Base-by-base conservation (phyloP, 768 basidiomycete species). In the Hemileccinum rubropunctum region DNA sequence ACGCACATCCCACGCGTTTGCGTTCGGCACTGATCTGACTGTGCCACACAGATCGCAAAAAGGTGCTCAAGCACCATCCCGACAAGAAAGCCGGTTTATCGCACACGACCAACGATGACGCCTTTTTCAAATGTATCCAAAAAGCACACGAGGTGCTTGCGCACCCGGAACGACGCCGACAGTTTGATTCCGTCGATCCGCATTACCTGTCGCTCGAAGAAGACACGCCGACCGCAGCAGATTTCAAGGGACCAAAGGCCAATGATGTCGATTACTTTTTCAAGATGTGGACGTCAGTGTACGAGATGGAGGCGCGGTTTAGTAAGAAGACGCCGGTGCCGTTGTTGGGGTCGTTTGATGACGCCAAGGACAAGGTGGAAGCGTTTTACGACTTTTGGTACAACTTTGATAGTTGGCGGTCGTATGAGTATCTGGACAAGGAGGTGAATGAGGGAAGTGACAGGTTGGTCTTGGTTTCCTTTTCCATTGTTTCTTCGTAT, bases 351-450 rank as follows among this genome's bases (percentile, higher is more conserved):
- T 70, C 69, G 26, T 70, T 78, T 52, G 78, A 88, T 39, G 81
- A 86, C 18, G 67, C 83, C 50, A 95, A 97, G 71, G 79, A 81
- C 57, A 80, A 82, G 48, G 95, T 98, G 47, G 91, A 95, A 67
- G 78, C 73, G 6, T 98, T 99, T 78, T 99, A 99, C 76, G 89
- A 98, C 70, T 97, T 95, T 71, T 99, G 94, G 93, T 98, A 99
- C 79, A 95, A 95, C 79, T 95, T 99, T 71, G 95, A 98, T 70
- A 91, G 88, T 58, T 99, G 95, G 95, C 78, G 95, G 61, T 91
- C 86, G 68, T 99, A 98, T 67, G 95, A 99, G 72, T 98, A 93
- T 78, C 75, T 88, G 57, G 95, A 99, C 75, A 98, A 99, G 78
- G 95, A 99, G 69, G 88, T 92, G 50, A 95, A 98, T 68, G 95